These are phyloP conservation scores for Neonectria faginata DNA, from an alignment of 2,329 filamentous ascomycete genomes.

Conservation along the genomic window DNA sequence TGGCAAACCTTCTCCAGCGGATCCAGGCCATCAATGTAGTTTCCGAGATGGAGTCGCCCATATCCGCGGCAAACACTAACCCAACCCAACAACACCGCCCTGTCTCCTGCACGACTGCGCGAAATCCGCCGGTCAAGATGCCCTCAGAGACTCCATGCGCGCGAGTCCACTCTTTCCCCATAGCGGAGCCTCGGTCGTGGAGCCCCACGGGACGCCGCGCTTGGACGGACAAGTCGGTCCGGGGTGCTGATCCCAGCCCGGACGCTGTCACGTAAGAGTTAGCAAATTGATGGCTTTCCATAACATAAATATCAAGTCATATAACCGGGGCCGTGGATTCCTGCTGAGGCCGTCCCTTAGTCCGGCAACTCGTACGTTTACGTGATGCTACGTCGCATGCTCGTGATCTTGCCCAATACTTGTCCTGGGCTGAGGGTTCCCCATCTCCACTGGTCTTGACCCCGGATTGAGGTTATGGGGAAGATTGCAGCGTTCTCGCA, in stretches of 20 bases:
- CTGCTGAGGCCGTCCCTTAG: background rate
- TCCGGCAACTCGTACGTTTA: background rate
- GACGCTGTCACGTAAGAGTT: constrained; percentile 16
- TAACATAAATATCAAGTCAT: constrained; percentile 15
- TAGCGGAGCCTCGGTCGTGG: background rate
- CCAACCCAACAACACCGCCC: background rate
- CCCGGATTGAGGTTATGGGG: background rate
- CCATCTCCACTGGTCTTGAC: background rate
- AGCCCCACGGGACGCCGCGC: constrained; percentile 1
- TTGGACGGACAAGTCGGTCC: constrained; percentile 4
- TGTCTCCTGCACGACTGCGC: background rate
- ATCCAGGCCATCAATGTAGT: background rate
- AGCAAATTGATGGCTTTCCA: constrained; percentile 20
- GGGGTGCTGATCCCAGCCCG: background rate
- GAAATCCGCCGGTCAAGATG: background rate
- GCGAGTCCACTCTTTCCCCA: constrained; percentile 7
- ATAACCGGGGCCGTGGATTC: background rate
- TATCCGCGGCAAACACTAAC: background rate
- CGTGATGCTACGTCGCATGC: background rate
- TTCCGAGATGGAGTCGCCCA: constrained; percentile 4
- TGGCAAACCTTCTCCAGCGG: constrained; percentile 5
- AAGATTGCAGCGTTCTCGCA: background rate
- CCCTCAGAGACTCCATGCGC: background rate
- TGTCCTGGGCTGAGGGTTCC: background rate
- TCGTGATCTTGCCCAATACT: background rate